A percentile compares a stretch with the other conserved stretches of the same genome.
These are phyloP conservation scores for Schizochytrium sp. DNA, from an alignment of 108 stramenopile genomes.

Conservation along the genomic window DNA sequence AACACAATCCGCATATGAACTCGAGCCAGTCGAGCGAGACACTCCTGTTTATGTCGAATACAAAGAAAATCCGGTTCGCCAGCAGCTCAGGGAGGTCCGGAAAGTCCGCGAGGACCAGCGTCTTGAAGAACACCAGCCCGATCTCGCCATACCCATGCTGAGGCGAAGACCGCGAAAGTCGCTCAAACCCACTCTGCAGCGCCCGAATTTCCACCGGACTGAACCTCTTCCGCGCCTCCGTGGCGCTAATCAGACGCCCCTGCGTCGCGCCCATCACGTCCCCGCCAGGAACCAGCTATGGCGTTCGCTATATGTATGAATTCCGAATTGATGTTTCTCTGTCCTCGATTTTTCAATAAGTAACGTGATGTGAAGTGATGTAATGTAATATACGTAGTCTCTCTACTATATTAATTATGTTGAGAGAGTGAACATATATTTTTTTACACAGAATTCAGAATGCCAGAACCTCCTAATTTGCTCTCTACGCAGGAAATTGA, in stretches of 20 bases:
- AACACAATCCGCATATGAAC: not conserved
- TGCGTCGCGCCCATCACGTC: not conserved
- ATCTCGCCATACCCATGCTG: not conserved
- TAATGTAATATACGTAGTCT: too few species aligned
- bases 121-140: not conserved
- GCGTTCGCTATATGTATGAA: too few species aligned
- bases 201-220: not conserved
- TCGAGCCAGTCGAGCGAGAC: not conserved
- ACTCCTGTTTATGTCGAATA: constrained; percentile 12
- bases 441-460: too few species aligned
- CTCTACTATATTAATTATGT: too few species aligned
- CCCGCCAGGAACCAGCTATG: too few species aligned
- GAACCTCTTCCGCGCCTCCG: constrained; percentile 10
- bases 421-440: too few species aligned
- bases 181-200: not conserved
- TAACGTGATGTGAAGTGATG: too few species aligned
- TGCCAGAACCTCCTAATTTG: too few species aligned
- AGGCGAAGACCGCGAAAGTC: not conserved
- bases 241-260: not conserved
- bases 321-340: too few species aligned
- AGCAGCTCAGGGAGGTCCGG: not conserved
- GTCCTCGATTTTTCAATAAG: too few species aligned
- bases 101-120: constrained; percentile 46
- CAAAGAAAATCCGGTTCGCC: not conserved
- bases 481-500: too few species aligned